Conservation (phyloP, 2,329 filamentous ascomycete species). For the Diatrype stigma region DNA sequence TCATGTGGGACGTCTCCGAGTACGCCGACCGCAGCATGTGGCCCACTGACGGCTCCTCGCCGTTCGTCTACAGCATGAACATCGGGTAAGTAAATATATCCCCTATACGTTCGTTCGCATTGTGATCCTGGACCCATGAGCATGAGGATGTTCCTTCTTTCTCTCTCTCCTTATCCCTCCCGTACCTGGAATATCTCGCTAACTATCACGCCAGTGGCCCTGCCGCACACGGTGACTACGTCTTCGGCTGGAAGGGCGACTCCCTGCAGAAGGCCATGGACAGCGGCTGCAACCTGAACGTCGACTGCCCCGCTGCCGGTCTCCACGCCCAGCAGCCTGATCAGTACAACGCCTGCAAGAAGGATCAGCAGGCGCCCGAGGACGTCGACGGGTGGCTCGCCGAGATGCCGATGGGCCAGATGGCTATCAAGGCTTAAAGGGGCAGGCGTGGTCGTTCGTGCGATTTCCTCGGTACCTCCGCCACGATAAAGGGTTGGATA, state of each 20-base stretch:
- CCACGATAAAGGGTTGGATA: too few species aligned
- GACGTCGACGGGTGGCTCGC: constrained; percentile 41
- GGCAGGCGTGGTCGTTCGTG: too few species aligned
- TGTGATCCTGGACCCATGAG: too few species aligned
- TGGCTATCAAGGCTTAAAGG: constrained; percentile 26
- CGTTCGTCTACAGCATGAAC: constrained; percentile 42
- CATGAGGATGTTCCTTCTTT: neutral
- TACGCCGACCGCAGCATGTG: constrained; percentile 39
- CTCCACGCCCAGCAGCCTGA: constrained; percentile 42
- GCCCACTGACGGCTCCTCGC: constrained; percentile 39
- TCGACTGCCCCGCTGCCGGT: constrained; percentile 37
- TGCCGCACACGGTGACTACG: constrained; percentile 47
- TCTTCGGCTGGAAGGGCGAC: constrained; percentile 48
- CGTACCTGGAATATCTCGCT: too few species aligned
- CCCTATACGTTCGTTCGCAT: neutral
- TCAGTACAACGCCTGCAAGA: constrained; percentile 42
- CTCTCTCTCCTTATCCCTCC: too few species aligned
- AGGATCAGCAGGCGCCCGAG: constrained; percentile 43
- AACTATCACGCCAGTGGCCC: too few species aligned
- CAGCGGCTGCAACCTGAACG: constrained; percentile 43
- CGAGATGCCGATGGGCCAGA: constrained; percentile 26
- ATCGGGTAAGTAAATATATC: constrained; percentile 28
- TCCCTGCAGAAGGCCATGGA: constrained; percentile 46
- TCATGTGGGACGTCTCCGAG: constrained; percentile 41
- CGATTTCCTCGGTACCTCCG: too few species aligned